Evolutionary conservation across 2,329 filamentous ascomycete genomes (phyloP).

Genomic region (Exophiala sideris): DNA sequence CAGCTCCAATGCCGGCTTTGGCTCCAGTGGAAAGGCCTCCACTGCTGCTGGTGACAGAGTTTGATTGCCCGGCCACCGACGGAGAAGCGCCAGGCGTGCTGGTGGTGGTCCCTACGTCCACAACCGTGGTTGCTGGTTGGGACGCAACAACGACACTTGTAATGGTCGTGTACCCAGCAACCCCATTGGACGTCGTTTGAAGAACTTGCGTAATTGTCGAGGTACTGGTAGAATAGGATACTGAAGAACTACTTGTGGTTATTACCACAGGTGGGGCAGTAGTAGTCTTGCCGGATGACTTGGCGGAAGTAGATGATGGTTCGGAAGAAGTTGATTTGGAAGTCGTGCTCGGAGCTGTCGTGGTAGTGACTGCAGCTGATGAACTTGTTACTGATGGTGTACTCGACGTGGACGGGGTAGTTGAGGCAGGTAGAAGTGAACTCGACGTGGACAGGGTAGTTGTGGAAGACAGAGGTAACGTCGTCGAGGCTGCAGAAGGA

Average conservation of each 20-base stretch:
- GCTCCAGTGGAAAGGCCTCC: constrained; percentile 26
- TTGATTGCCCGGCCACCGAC: constrained; percentile 11
- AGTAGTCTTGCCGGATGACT: constrained; percentile 11
- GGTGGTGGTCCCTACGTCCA: constrained; percentile 15
- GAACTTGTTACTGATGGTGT: constrained; percentile 63
- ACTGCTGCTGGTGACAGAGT: constrained; percentile 3
- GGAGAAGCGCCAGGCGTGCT: constrained; percentile 21
- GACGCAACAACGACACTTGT: constrained; percentile 19
- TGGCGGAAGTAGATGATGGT: constrained; percentile 6
- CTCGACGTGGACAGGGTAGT: constrained; percentile 4
- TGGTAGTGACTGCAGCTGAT: constrained; percentile 8
- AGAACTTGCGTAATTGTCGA: constrained; percentile 15
- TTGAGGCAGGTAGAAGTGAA: neutral
- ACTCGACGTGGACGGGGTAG: constrained; percentile 30
- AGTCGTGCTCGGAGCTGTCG: constrained; percentile 1
- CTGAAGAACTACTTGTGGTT: constrained; percentile 18
- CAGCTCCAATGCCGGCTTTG: constrained; percentile 28
- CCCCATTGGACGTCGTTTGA: constrained; percentile 17
- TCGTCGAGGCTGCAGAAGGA: constrained; percentile 8
- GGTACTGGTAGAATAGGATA: constrained; percentile 18
- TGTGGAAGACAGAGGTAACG: neutral
- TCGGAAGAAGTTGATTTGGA: constrained; percentile 10
- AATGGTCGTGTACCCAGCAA: constrained; percentile 16
- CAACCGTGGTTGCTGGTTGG: constrained; percentile 14
- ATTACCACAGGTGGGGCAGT: constrained; percentile 21